Base-by-base conservation (phyloP, 148 eudicot species). In the Polygonum aviculare region DNA sequence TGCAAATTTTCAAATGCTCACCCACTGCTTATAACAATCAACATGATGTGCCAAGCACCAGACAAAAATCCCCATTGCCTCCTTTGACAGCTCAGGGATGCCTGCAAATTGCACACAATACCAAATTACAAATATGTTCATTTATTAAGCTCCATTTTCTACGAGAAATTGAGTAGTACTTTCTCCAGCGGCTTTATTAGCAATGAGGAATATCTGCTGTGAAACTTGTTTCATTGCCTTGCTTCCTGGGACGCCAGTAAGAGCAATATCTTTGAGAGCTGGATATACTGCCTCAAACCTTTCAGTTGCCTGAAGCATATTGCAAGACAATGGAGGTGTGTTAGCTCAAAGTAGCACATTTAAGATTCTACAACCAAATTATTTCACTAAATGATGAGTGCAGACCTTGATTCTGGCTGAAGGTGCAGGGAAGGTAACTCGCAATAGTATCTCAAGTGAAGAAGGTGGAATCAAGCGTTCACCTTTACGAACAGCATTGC, bases 151-250 rank as follows among this genome's bases (percentile, higher is more conserved):
- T 52, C 54, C 18, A 14, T 3, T 26, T 26, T 74, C 33, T 49
- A 50, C 57, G 12, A 55, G 12, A 36, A 12, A 26, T 18, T 69
- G 8, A 9, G 11, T 26, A 38, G 74, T 83, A 90, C 97, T 90
- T 84, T 90, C 97, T 74, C 90, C 94, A 69, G 87, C 92, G 60
- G 91, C 91, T 81, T 83, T 78, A 74, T 87, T 76, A 14, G 88
- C 78, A 82, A 84, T 73, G 48, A 85, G 85, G 74, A 88, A 73
- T 67, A 84, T 87, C 79, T 87, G 94, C 80, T 82, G 88, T 16
- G 87, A 75, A 77, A 91, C 88, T 79, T 88, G 97, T 78, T 92
- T 92, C 94, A 90, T 87, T 73, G 91, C 92, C 78, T 90, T 92
- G 88, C 94, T 92, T 84, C 91, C 92, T 47, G 97, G 80, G 26